Base-by-base conservation (phyloP, 768 basidiomycete species). In the Leccinum incarnatum region DNA sequence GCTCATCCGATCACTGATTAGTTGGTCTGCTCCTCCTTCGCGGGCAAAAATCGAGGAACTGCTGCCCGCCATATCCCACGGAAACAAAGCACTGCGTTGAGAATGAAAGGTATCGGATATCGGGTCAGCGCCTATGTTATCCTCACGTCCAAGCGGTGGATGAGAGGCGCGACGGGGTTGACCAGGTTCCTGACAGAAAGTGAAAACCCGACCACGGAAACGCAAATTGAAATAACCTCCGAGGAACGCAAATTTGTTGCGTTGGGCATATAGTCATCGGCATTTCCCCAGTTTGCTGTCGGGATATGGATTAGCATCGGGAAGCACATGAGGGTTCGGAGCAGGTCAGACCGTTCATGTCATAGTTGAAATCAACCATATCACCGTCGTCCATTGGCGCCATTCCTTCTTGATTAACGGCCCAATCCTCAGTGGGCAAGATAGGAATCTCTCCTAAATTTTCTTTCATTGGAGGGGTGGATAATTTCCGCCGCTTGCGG, bases 61-160 rank as follows among this genome's bases (percentile, higher is more conserved):
- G 42, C 76, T 78, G 1, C 85, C 88, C 5, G 89, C 90, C 68
- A 92, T 82, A 66, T 93, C 89, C 91, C 91, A 93, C 5, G 91
- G 91, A 68, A 91, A 91, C 30, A 92, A 68, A 9, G 86, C 84
- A 62, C 84, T 88, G 34, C 80, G 77, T 65, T 90, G 89, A 19
- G 88, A 89, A 29, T 77, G 75, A 45, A 73, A 69, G 32, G 71
- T 70, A 42, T 77, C 75, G 29, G 75, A 69, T 36, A 71, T 77
- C 5, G 79, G 59, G 48, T 81, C 80, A 52, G 82, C 65, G 12
- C 76, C 81, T 46, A 87, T 72, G 57, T 83, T 74, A 51, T 78
- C 81, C 37, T 79, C 82, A 25, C 81, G 59, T 9, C 78, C 65
- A 45, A 83, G 85, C 14, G 78, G 78, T 12, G 83, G 80, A 19